Conservation (phyloP, 108 stramenopile genomes). For the Nitzschia palea region DNA sequence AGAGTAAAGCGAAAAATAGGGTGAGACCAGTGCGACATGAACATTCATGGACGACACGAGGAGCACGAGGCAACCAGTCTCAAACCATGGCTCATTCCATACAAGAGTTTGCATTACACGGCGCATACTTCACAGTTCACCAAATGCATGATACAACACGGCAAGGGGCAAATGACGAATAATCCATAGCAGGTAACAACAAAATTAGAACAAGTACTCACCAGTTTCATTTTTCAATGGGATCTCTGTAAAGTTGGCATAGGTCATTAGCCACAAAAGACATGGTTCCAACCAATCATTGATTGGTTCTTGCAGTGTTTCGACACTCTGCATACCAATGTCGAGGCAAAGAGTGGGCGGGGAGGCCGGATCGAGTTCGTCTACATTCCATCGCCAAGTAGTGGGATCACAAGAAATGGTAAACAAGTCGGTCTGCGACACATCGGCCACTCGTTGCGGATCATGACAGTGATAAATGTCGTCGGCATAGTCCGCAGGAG, state of each 20-base stretch:
- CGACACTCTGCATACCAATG: background rate
- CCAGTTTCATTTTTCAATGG: background rate
- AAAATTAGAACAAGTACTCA: background rate
- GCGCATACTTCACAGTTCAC: background rate
- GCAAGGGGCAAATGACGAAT: background rate
- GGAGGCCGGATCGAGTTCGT: conserved; percentile 1
- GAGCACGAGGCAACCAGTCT: background rate
- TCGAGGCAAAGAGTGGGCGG: conserved; percentile 8
- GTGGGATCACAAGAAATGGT: conserved; percentile 2
- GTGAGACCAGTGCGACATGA: background rate
- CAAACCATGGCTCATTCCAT: background rate
- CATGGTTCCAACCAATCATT: conserved; percentile 28
- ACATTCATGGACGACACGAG: background rate
- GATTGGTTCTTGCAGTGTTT: too few species aligned
- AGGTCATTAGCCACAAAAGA: conserved; percentile 29
- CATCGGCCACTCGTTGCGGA: background rate
- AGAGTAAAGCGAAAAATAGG: background rate
- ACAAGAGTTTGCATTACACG: background rate
- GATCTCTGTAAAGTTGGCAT: conserved; percentile 11
- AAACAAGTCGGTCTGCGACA: background rate
- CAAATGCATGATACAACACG: background rate
- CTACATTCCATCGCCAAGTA: conserved; percentile 19
- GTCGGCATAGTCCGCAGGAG: conserved; percentile 2
- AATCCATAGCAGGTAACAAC: background rate
- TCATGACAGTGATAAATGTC: conserved; percentile 12